These are phyloP conservation scores for Diaporthe humulicola DNA, from an alignment of 2,329 filamentous ascomycete genomes.

Conservation along the genomic window DNA sequence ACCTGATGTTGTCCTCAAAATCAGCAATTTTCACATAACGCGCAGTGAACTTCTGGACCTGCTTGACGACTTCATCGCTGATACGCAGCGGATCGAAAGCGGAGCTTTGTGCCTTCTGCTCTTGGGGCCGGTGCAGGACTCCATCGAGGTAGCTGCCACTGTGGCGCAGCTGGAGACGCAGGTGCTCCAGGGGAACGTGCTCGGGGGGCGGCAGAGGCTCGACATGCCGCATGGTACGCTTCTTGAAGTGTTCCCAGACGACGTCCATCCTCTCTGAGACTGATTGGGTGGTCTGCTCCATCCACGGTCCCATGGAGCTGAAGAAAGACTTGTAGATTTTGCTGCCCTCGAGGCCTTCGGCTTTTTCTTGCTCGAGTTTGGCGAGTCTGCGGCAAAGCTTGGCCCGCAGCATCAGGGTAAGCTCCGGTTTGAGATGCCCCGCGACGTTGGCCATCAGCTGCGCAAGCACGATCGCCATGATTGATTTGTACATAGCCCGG, in stretches of 20 bases:
- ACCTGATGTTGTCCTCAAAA: neutral
- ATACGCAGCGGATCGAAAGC: neutral
- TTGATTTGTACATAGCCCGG: conserved; percentile 66
- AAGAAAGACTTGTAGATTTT: conserved; percentile 48
- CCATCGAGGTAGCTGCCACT: conserved; percentile 52
- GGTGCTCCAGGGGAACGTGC: conserved; percentile 48
- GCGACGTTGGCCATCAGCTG: conserved; percentile 57
- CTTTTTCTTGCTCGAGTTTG: conserved; percentile 65
- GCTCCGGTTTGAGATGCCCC: conserved; percentile 51
- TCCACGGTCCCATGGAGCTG: conserved; percentile 43
- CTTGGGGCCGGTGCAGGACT: conserved; percentile 34
- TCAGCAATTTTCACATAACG: conserved; percentile 7
- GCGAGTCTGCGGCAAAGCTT: conserved; percentile 69
- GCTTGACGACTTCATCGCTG: conserved; percentile 27
- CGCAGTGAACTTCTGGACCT: conserved; percentile 30
- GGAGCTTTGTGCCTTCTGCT: neutral
- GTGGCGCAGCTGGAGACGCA: conserved; percentile 55
- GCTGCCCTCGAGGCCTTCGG: conserved; percentile 32
- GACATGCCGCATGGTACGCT: conserved; percentile 51
- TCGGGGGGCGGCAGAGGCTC: conserved; percentile 50
- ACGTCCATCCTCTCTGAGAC: conserved; percentile 48
- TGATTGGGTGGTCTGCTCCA: conserved; percentile 48
- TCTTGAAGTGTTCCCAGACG: conserved; percentile 57
- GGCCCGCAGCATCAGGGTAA: conserved; percentile 54
- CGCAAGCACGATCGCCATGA: conserved; percentile 64